A percentile compares a stretch with the other conserved stretches of the same genome.
Conservation (phyloP, 768 basidiomycete species). For the Boletus speciosus region DNA sequence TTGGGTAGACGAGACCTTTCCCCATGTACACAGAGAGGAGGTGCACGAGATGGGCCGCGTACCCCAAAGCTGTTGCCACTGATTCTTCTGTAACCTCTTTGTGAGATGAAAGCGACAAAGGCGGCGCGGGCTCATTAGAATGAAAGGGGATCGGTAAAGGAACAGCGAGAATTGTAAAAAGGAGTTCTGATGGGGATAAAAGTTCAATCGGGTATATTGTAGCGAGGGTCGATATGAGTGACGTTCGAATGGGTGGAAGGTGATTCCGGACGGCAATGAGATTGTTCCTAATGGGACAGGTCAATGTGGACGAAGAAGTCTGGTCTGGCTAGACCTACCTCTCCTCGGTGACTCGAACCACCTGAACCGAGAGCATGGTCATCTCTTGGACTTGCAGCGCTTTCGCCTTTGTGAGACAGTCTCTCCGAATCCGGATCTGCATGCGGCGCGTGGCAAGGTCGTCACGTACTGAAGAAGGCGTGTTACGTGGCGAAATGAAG, state of each 20-base stretch:
- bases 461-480: constrained; percentile 36
- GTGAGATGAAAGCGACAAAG: constrained; percentile 60
- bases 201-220: constrained; percentile 89
- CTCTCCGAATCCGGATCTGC: constrained; percentile 44
- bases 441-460: constrained; percentile 43
- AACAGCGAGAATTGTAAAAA: constrained; percentile 82
- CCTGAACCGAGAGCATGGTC: constrained; percentile 22
- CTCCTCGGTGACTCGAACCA: constrained; percentile 36
- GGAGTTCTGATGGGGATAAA: constrained; percentile 75
- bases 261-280: constrained; percentile 45
- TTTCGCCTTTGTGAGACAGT: constrained; percentile 43
- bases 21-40: constrained; percentile 77
- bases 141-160: constrained; percentile 87
- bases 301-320: constrained; percentile 15
- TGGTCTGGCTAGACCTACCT: constrained; percentile 29
- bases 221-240: constrained; percentile 67
- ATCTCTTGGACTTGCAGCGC: constrained; percentile 36
- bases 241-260: constrained; percentile 53
- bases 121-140: constrained; percentile 78
- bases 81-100: constrained; percentile 79
- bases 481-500: constrained; percentile 19
- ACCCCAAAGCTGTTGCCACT: constrained; percentile 87
- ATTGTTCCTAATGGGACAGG: constrained; percentile 38
- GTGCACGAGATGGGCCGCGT: constrained; percentile 83
- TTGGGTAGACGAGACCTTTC: constrained; percentile 77